Evolutionary conservation across 352 stramenopile species (phyloP).

Genomic region (Globisporangium cystogenes): DNA sequence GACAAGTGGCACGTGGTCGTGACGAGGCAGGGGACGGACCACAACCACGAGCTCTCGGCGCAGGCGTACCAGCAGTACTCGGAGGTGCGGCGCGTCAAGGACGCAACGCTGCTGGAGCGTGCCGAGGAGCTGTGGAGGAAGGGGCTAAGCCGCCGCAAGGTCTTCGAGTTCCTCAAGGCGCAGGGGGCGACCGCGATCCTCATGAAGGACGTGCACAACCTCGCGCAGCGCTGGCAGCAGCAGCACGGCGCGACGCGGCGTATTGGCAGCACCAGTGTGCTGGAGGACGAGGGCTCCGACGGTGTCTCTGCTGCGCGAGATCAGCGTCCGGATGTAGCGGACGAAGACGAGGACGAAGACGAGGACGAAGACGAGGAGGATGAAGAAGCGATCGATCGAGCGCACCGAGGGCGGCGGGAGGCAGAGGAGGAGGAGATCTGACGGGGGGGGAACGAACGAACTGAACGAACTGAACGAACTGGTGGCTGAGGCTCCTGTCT

Average conservation of each 20-base stretch:
- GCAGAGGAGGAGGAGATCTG: too few relatives aligned
- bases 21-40: slow-evolving; percentile 59
- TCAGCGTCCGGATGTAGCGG: not conserved
- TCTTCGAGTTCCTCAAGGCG: slow-evolving; percentile 77
- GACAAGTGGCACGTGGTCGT: slow-evolving; percentile 58
- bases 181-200: slow-evolving; percentile 40
- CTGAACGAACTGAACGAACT: not conserved
- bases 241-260: slow-evolving; percentile 9
- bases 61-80: slow-evolving; percentile 60
- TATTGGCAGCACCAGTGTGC: not conserved
- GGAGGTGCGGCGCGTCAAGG: slow-evolving; percentile 59
- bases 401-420: not conserved
- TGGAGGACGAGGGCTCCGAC: not conserved
- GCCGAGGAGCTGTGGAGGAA: slow-evolving; percentile 58
- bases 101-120: slow-evolving; percentile 43
- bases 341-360: not conserved
- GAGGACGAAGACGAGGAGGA: not conserved
- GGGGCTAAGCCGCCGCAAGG: slow-evolving; percentile 45
- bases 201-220: slow-evolving; percentile 83
- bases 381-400: not conserved
- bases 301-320: not conserved
- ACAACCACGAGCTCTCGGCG: slow-evolving; percentile 70
- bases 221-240: slow-evolving; percentile 65
- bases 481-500: not conserved
- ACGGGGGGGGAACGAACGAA: too few relatives aligned